Evolutionary conservation across 768 basidiomycete genomes (phyloP).

Genomic region (Cystofilobasidium macerans): DNA sequence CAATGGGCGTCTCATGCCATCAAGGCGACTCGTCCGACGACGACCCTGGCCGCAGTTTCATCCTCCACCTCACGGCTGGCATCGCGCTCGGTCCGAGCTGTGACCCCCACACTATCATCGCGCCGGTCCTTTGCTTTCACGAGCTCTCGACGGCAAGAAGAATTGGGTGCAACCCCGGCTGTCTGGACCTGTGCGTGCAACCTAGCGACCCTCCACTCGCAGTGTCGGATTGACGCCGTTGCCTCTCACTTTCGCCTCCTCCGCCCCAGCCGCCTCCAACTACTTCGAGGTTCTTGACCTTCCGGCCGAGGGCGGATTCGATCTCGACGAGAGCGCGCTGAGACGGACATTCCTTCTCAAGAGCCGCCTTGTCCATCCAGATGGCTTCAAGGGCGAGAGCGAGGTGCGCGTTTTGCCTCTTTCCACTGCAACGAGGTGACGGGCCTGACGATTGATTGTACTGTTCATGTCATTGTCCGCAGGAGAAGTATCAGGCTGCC

Average conservation of each 20-base stretch:
- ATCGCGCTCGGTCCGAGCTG: too few species aligned
- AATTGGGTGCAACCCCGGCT: neutral
- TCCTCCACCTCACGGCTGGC: too few species aligned
- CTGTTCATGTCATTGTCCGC: neutral
- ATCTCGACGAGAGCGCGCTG: conserved; percentile 51
- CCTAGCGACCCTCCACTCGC: too few species aligned
- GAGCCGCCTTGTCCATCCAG: conserved; percentile 74
- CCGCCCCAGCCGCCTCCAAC: neutral
- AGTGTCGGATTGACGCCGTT: too few species aligned
- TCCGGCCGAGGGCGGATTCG: conserved; percentile 41
- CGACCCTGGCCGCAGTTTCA: too few species aligned
- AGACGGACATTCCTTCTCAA: conserved; percentile 57
- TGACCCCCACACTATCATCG: too few species aligned
- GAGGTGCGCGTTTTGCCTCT: conserved; percentile 7
- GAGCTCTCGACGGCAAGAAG: too few species aligned
- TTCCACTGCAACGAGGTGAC: too few species aligned
- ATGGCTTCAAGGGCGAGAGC: conserved; percentile 63
- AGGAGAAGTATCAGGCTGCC: conserved; percentile 23
- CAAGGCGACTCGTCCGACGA: too few species aligned
- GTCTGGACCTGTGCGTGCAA: neutral
- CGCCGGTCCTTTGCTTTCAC: too few species aligned
- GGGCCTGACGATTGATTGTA: neutral
- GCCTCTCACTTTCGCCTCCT: too few species aligned
- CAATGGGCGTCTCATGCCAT: too few species aligned
- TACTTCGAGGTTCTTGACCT: conserved; percentile 18